Conservation (phyloP, 1,284 basidiomycete genomes). For the Meripilus lineatus region DNA sequence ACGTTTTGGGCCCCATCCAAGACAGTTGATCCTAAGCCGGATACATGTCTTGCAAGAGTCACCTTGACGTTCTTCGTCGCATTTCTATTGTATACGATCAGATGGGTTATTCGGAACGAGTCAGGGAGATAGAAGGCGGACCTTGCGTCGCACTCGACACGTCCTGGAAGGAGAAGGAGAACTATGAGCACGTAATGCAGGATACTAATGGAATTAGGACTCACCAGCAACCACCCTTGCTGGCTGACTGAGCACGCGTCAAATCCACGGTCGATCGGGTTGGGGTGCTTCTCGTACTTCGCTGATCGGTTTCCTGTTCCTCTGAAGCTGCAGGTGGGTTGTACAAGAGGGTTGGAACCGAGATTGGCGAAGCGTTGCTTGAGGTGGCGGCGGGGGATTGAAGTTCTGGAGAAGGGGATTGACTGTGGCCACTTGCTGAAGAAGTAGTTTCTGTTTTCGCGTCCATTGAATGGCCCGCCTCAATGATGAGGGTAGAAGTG, state of each 20-base stretch:
- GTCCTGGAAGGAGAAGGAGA: constrained; percentile 46
- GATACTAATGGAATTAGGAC: constrained; percentile 24
- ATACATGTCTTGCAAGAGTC: constrained; percentile 75
- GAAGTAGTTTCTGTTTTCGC: constrained; percentile 30
- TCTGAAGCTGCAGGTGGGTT: constrained; percentile 15
- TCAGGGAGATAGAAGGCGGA: constrained; percentile 27
- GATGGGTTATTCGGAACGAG: constrained; percentile 11
- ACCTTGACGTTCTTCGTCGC: constrained; percentile 74
- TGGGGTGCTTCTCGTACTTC: constrained; percentile 40
- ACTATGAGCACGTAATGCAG: constrained; percentile 5
- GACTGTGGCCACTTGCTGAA: constrained; percentile 26
- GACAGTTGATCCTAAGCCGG: constrained; percentile 69
- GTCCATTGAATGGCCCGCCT: constrained; percentile 20
- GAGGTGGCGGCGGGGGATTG: constrained; percentile 20
- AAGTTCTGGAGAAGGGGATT: constrained; percentile 24
- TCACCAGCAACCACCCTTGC: constrained; percentile 75
- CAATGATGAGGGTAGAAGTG: constrained; percentile 6
- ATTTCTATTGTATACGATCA: constrained; percentile 50
- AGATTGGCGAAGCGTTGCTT: constrained; percentile 25
- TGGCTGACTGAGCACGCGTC: constrained; percentile 46
- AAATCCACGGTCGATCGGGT: constrained; percentile 45
- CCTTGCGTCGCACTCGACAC: constrained; percentile 75
- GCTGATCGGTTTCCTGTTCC: constrained; percentile 21
- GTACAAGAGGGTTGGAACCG: constrained; percentile 19
- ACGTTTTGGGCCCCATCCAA: constrained; percentile 75